These are phyloP conservation scores for Sisymbrium irio DNA, from an alignment of 345 rosid genomes.

Conservation along the genomic window DNA sequence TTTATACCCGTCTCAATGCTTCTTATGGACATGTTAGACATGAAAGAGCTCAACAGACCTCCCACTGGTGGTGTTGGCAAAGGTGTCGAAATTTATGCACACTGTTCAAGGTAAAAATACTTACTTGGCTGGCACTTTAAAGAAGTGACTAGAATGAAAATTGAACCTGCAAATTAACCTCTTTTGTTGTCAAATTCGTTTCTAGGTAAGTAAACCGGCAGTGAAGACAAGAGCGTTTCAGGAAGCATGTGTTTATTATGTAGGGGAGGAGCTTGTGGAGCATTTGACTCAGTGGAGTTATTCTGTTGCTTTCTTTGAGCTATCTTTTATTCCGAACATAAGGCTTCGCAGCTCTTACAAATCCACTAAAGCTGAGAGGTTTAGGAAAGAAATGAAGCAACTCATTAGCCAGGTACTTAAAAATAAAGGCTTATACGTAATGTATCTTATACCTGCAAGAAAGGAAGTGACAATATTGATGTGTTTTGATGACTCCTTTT, in stretches of 20 bases:
- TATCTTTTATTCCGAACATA: conserved; percentile 73
- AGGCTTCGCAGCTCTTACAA: conserved; percentile 76
- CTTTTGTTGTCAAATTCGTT: neutral
- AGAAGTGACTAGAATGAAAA: neutral
- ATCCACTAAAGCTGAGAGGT: conserved; percentile 80
- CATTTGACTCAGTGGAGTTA: too few species aligned
- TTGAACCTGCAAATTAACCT: conserved; percentile 1
- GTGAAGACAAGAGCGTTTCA: conserved; percentile 92
- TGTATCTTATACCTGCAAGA: neutral
- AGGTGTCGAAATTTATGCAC: conserved; percentile 75
- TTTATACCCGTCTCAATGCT: conserved; percentile 89
- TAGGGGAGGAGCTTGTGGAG: too few species aligned
- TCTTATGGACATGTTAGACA: conserved; percentile 93
- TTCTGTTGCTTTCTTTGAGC: conserved; percentile 82
- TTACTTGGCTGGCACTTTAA: neutral
- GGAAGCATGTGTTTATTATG: too few species aligned
- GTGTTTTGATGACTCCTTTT: conserved; percentile 5
- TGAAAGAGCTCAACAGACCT: conserved; percentile 83
- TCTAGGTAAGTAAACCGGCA: conserved; percentile 71
- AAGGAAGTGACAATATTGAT: neutral
- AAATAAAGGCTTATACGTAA: neutral
- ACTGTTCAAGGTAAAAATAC: conserved; percentile 57
- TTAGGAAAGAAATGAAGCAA: conserved; percentile 80
- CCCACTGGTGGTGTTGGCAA: conserved; percentile 90
- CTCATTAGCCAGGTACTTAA: conserved; percentile 90